These are phyloP conservation scores for Lablab purpureus DNA, from an alignment of 306 rosid species.

Conservation along the genomic window DNA sequence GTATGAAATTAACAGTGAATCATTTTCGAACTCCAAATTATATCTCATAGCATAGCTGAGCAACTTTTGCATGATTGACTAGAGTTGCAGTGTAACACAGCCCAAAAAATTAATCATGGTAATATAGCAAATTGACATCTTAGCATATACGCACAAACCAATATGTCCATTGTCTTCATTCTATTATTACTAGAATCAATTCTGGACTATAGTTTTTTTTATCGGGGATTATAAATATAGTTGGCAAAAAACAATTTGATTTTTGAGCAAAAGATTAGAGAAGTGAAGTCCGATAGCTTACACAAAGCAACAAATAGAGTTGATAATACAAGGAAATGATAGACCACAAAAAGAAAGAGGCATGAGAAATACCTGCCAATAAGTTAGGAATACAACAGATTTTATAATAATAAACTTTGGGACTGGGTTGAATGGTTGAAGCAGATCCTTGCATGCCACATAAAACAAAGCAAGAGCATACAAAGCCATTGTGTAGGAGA, in stretches of 20 bases:
- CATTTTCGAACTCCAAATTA: conserved; percentile 23
- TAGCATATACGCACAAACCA: neutral
- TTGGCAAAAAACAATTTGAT: neutral
- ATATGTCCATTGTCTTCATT: neutral
- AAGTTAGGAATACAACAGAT: conserved; percentile 91
- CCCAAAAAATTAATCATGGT: neutral
- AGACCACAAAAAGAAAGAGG: neutral
- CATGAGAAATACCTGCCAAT: conserved; percentile 79
- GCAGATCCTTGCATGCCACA: conserved; percentile 89
- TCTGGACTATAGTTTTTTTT: neutral
- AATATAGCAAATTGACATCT: conserved; percentile 16
- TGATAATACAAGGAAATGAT: neutral
- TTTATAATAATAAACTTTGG: conserved; percentile 91
- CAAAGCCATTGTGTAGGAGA: conserved; percentile 92
- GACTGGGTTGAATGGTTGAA: conserved; percentile 90
- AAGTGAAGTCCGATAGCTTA: neutral
- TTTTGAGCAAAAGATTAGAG: neutral
- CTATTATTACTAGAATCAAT: neutral
- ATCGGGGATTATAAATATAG: neutral
- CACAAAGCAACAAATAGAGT: conserved; percentile 18
- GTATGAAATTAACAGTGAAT: neutral
- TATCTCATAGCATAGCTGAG: conserved; percentile 8
- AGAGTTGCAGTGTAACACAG: neutral
- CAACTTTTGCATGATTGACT: neutral
- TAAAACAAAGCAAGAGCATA: conserved; percentile 84